A percentile compares a stretch with the other conserved stretches of the same genome.
Conservation (phyloP, 192 early-diverging fungal species). For the Mortierella hygrophila region DNA sequence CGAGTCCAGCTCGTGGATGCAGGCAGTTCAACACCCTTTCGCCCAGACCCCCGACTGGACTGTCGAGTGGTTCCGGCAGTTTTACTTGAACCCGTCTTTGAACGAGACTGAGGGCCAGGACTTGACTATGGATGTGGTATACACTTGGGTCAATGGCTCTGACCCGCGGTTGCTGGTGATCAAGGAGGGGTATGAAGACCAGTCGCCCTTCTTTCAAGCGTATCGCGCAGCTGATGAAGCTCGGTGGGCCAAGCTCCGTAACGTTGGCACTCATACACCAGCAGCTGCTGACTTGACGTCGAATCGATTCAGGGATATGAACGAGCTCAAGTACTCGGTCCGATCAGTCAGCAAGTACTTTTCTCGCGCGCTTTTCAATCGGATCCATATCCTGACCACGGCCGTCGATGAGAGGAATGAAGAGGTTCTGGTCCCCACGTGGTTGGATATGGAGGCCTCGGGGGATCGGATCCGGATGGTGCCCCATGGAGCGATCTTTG, state of each 20-base stretch:
- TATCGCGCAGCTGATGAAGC: background rate
- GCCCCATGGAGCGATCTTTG: slow-evolving; percentile 44
- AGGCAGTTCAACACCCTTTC: slow-evolving; percentile 17
- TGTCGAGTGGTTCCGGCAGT: slow-evolving; percentile 4
- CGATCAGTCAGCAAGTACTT: slow-evolving; percentile 40
- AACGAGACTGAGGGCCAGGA: slow-evolving; percentile 9
- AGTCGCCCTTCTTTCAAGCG: slow-evolving; percentile 24
- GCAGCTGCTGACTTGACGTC: slow-evolving; percentile 7
- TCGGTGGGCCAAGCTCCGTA: background rate
- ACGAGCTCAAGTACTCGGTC: slow-evolving; percentile 57
- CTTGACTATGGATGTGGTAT: slow-evolving; percentile 50
- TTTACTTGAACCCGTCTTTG: slow-evolving; percentile 4
- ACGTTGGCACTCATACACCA: background rate
- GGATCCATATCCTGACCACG: slow-evolving; percentile 52
- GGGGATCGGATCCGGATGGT: slow-evolving; percentile 21
- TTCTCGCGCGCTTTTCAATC: background rate
- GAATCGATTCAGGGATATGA: slow-evolving; percentile 55
- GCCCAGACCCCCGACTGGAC: slow-evolving; percentile 19
- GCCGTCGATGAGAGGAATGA: background rate
- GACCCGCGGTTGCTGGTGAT: slow-evolving; percentile 21
- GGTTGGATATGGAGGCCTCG: slow-evolving; percentile 34
- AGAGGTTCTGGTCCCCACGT: slow-evolving; percentile 42
- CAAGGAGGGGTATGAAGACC: slow-evolving; percentile 21
- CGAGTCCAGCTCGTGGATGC: slow-evolving; percentile 16
- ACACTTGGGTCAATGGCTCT: slow-evolving; percentile 61